Conservation (phyloP, 1,139 yeast genomes). For the Debaryomycetaceae sp. region DNA sequence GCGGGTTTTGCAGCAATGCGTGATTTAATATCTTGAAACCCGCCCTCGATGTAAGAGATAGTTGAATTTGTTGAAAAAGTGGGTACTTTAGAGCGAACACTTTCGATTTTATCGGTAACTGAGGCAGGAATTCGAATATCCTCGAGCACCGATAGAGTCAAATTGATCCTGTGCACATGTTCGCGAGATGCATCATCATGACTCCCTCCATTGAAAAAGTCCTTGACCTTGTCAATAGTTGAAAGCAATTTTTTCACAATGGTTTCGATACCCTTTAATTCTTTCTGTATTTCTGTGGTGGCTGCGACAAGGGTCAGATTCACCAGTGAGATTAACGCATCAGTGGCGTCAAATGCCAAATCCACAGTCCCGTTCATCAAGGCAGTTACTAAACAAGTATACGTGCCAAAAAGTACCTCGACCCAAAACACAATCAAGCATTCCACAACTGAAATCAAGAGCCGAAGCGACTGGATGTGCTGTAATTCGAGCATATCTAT, state of each 20-base stretch:
- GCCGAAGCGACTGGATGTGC: conserved; percentile 29
- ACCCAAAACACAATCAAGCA: conserved; percentile 59
- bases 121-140: conserved; percentile 61
- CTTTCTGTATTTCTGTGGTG: conserved; percentile 59
- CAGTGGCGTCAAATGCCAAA: conserved; percentile 71
- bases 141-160: conserved; percentile 53
- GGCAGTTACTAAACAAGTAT: conserved; percentile 74
- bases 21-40: conserved; percentile 49
- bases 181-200: conserved; percentile 19
- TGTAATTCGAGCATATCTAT: conserved; percentile 45
- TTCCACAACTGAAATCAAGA: conserved; percentile 52
- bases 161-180: conserved; percentile 42
- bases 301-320: conserved; percentile 54
- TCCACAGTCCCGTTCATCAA: conserved; percentile 69
- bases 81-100: conserved; percentile 47
- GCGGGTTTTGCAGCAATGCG: conserved; percentile 27
- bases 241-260: conserved; percentile 46
- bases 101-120: conserved; percentile 49
- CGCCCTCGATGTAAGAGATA: conserved; percentile 38
- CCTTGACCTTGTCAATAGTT: conserved; percentile 44
- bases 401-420: conserved; percentile 77
- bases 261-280: conserved; percentile 49
- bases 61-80: conserved; percentile 51
- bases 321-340: conserved; percentile 52
- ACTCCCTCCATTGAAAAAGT: conserved; percentile 49